A percentile compares a stretch with the other conserved stretches of the same genome.
phyloP scores from a whole-genome alignment of 2,329 filamentous ascomycete species.

The Clarireedia sp. region DNA sequence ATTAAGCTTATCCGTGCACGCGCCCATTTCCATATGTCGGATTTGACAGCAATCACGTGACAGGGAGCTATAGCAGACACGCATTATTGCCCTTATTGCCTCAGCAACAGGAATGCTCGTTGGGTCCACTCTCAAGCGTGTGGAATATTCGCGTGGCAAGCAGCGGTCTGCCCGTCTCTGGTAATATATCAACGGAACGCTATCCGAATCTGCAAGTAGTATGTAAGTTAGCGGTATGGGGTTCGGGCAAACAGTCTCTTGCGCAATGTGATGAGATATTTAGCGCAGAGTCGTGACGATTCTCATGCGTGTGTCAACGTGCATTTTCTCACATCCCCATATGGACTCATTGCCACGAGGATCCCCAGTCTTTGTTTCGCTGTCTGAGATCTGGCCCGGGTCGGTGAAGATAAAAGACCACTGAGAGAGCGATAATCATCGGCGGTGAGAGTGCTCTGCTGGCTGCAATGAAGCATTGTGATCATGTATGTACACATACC shows the following conservation, averaged over 20 bases:
- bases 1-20: slow-evolving; percentile 8
- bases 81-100: not conserved
- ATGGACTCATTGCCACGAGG: slow-evolving; percentile 1
- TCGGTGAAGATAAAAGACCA: slow-evolving; percentile 7
- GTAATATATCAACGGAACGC: not conserved
- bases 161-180: slow-evolving; percentile 9
- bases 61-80: not conserved
- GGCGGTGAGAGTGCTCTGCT: slow-evolving; percentile 7
- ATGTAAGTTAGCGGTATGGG: slow-evolving; percentile 2
- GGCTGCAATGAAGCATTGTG: not conserved
- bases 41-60: not conserved
- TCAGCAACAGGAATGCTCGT: not conserved
- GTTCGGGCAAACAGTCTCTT: slow-evolving; percentile 5
- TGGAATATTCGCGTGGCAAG: slow-evolving; percentile 8
- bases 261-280: slow-evolving; percentile 10
- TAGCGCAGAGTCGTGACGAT: slow-evolving; percentile 3
- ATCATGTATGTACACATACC: not conserved
- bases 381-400: not conserved
- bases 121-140: not conserved
- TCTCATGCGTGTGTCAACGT: slow-evolving; percentile 6
- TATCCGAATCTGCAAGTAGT: slow-evolving; percentile 9
- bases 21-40: not conserved
- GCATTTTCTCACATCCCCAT: slow-evolving; percentile 3
- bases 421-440: not conserved
- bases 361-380: not conserved